Percentiles rank a stretch among this genome's conserved stretches.
Conservation (phyloP, 257 asterid species). For the Henckelia pumila region DNA sequence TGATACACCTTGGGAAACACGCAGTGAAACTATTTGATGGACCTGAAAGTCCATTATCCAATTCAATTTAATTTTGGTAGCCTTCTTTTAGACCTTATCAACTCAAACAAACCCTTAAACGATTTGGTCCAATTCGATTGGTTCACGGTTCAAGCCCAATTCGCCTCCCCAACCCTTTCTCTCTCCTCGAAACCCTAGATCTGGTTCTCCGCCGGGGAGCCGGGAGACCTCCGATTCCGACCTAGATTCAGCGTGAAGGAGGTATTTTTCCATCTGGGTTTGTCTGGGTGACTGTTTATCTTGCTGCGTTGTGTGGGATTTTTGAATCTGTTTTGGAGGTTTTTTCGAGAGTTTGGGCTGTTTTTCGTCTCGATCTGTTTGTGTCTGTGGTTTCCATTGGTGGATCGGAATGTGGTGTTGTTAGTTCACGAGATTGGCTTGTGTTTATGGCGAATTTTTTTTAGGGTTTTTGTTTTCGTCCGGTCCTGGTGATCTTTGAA, state of each 20-base stretch:
- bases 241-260: constrained; percentile 24
- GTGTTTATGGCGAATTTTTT: background rate
- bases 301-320: constrained; percentile 14
- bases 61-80: constrained; percentile 39
- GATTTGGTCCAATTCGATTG: constrained; percentile 59
- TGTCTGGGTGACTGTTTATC: background rate
- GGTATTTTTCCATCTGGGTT: constrained; percentile 24
- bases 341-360: constrained; percentile 20
- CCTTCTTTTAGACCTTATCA: constrained; percentile 44
- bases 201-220: constrained; percentile 29
- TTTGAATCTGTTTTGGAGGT: too few relatives aligned
- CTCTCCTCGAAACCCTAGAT: constrained; percentile 66
- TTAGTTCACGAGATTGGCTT: background rate
- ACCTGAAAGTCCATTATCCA: constrained; percentile 89
- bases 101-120: constrained; percentile 32
- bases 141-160: constrained; percentile 68
- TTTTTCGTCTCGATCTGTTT: background rate
- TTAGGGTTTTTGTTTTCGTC: background rate
- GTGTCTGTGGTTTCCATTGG: background rate
- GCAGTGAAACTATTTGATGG: constrained; percentile 42
- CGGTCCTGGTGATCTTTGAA: background rate
- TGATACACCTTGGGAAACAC: constrained; percentile 32
- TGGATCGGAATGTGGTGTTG: background rate
- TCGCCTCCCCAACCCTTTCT: constrained; percentile 30
- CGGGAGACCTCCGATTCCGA: constrained; percentile 33